Conservation (phyloP, 768 basidiomycete genomes). For the Leccinum variicolor region DNA sequence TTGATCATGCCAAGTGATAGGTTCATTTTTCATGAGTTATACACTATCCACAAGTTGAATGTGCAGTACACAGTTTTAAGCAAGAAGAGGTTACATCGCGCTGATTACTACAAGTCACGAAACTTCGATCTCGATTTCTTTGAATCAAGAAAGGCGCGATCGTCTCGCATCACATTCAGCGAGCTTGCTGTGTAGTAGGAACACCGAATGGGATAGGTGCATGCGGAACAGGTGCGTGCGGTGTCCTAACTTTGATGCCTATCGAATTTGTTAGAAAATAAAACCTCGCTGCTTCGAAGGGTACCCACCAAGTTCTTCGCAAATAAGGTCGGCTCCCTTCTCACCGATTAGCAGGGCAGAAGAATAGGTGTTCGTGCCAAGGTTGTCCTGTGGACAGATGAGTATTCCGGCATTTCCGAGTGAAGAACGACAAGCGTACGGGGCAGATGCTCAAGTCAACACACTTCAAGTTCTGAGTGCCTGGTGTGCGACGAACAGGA, state of each 20-base stretch:
- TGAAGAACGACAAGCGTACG: conserved; percentile 34
- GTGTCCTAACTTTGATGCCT: conserved; percentile 61
- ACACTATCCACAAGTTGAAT: too few species aligned
- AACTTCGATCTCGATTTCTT: background rate
- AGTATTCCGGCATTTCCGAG: background rate
- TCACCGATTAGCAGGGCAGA: conserved; percentile 67
- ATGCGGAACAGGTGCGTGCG: conserved; percentile 68
- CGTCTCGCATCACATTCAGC: background rate
- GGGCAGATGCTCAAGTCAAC: conserved; percentile 72
- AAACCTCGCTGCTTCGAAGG: background rate
- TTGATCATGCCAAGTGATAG: too few species aligned
- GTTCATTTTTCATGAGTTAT: too few species aligned
- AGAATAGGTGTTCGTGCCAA: conserved; percentile 72
- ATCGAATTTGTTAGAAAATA: conserved; percentile 7
- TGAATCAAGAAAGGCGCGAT: too few species aligned
- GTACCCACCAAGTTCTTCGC: conserved; percentile 59
- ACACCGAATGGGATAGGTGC: conserved; percentile 54
- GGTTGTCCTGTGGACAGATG: conserved; percentile 48
- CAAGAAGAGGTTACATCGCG: too few species aligned
- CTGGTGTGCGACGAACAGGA: conserved; percentile 16
- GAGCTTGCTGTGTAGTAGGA: conserved; percentile 43
- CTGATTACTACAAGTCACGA: background rate
- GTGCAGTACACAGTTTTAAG: too few species aligned
- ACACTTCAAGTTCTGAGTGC: conserved; percentile 64
- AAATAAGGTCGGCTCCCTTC: conserved; percentile 60